Base-by-base conservation (phyloP, 192 early-diverging fungal species). In the Coemansia sp. region DNA sequence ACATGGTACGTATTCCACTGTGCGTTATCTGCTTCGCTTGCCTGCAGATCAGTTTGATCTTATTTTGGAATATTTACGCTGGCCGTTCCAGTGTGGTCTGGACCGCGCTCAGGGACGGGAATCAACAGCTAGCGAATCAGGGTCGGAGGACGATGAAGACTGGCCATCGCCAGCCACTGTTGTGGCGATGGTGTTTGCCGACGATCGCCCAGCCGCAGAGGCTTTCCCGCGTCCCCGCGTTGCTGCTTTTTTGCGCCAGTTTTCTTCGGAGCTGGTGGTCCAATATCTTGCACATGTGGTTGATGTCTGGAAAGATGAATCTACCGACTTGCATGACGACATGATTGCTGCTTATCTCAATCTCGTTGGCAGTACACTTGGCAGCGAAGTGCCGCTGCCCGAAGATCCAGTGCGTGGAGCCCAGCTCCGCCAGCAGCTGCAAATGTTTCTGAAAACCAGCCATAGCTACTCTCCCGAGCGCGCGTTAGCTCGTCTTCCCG, bases 201-300 rank as follows among this genome's bases (percentile, higher is more conserved):
- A 83, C 57, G 80, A 78, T 54, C 71, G 80, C 61, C 80, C 80
- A 7, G 75, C 80, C 6, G 88, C 88, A 14, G 85, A 87, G 46
- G 76, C 75, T 0, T 85, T 91, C 36, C 88, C 89, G 30, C 82
- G 89, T 25, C 65, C 80, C 46, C 83, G 76, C 8, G 84, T 92
- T 24, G 75, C 90, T 17, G 58, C 84, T 2, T 92, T 91, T 75
- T 72, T 97, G 61, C 89, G 89, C 52, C 68, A 82, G 14, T 72
- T 90, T 11, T 89, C 89, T 10, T 56, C 84, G n/a, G 73, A 83
- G 56, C 82, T 93, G 6, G 89, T 85, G 23, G 83, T 91, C 6
- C 80, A 84, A 70, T 98, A 96, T 71, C 74, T 96, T 58, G 86
- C 91, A 71, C 86, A 95, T 67, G 83, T 96, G 24, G 90, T 98